phyloP scores from a whole-genome alignment of 108 stramenopile species.

The Skeletonema menzelii region DNA sequence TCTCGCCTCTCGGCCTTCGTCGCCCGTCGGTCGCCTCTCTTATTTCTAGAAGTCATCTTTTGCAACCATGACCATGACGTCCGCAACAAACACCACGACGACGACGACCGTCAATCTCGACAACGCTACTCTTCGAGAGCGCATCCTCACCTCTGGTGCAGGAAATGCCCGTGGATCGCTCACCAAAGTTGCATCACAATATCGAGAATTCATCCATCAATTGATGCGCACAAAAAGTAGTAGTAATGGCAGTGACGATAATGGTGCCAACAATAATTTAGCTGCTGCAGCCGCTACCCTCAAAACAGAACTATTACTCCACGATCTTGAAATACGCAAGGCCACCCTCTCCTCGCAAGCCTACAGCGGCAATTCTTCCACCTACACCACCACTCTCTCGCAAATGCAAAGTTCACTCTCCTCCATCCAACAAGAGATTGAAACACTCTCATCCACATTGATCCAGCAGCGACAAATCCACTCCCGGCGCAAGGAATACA shows the following conservation, averaged over 20 bases:
- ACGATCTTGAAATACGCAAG: constrained; percentile 40
- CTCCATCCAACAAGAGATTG: constrained; percentile 13
- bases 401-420: constrained; percentile 8
- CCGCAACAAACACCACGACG: neutral
- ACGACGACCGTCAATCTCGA: constrained; percentile 1
- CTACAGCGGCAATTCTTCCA: constrained; percentile 9
- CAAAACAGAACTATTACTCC: constrained; percentile 23
- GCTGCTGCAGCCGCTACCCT: constrained; percentile 5
- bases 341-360: constrained; percentile 33
- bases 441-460: constrained; percentile 15
- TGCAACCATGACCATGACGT: neutral
- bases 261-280: neutral
- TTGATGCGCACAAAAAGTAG: neutral
- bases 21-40: too few relatives aligned
- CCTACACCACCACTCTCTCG: constrained; percentile 9
- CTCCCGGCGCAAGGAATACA: constrained; percentile 28
- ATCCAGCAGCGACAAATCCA: constrained; percentile 3
- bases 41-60: too few relatives aligned
- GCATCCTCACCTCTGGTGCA: constrained; percentile 34
- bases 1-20: too few relatives aligned
- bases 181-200: constrained; percentile 27
- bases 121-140: constrained; percentile 40
- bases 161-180: constrained; percentile 28
- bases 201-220: constrained; percentile 16
- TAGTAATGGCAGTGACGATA: neutral